Evolutionary conservation across 179 eudicot genomes (phyloP).

Genomic region (Vitellaria paradoxa): DNA sequence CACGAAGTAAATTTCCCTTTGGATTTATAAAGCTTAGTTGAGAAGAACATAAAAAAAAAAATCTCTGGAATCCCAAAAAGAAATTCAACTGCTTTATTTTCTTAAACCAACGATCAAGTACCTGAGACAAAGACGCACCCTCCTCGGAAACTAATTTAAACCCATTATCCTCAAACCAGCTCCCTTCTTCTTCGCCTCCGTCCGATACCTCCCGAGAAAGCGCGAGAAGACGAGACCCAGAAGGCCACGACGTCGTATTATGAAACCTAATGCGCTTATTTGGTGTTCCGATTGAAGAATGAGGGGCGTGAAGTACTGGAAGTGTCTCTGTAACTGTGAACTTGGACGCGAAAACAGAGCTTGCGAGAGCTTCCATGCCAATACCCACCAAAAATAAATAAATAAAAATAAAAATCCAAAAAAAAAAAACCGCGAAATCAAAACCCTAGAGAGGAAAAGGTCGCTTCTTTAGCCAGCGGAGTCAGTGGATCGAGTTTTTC

Average conservation of each 20-base stretch:
- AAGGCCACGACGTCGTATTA: slow-evolving; percentile 16
- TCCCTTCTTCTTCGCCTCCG: slow-evolving; percentile 32
- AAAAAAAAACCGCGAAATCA: background rate
- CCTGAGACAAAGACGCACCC: slow-evolving; percentile 39
- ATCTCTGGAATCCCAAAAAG: background rate
- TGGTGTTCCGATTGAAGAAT: slow-evolving; percentile 21
- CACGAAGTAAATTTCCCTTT: no score
- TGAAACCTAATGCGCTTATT: slow-evolving; percentile 30
- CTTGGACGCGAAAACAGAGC: slow-evolving; percentile 36
- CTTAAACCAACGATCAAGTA: slow-evolving; percentile 8
- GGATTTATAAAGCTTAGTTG: background rate
- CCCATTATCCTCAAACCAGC: slow-evolving; percentile 27
- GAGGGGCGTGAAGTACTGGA: slow-evolving; percentile 7
- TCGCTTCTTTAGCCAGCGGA: background rate
- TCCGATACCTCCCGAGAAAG: slow-evolving; percentile 40
- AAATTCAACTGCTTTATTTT: background rate
- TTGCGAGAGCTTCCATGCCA: slow-evolving; percentile 64
- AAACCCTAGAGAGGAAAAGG: background rate
- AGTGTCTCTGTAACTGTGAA: slow-evolving; percentile 24
- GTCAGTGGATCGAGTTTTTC: background rate
- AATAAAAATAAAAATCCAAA: background rate
- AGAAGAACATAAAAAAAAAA: background rate
- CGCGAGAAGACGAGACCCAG: slow-evolving; percentile 41
- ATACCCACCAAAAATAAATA: background rate
- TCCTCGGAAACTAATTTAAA: slow-evolving; percentile 33